Evolutionary conservation across 2,329 filamentous ascomycete genomes (phyloP).

Genomic region (Graphiopsis chlorocephala): DNA sequence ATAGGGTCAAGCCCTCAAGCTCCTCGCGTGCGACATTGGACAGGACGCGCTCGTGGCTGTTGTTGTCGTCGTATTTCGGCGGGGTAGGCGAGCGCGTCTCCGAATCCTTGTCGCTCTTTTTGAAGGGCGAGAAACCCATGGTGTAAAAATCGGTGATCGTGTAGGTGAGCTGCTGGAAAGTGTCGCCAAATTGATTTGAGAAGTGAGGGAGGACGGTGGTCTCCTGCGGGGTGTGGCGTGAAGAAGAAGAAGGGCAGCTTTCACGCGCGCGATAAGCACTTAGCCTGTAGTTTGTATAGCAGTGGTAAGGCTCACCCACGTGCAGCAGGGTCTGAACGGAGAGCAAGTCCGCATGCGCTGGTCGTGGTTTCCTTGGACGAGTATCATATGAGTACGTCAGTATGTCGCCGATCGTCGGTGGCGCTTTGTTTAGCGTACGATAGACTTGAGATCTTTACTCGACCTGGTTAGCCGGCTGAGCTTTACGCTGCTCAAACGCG

Average conservation of each 20-base stretch:
- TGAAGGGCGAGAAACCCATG: constrained; percentile 3
- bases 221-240: background rate
- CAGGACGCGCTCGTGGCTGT: background rate
- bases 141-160: background rate
- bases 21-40: constrained; percentile 17
- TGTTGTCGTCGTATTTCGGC: constrained; percentile 2
- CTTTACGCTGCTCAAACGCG: background rate
- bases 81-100: constrained; percentile 4
- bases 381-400: background rate
- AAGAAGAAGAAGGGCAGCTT: background rate
- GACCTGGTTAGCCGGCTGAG: background rate
- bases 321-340: constrained; percentile 3
- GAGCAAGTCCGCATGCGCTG: background rate
- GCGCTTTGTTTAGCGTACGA: background rate
- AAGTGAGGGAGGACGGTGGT: background rate
- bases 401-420: constrained; percentile 1
- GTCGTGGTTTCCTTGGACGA: background rate
- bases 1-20: constrained; percentile 34
- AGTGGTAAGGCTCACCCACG: constrained; percentile 9
- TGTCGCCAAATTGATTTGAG: background rate
- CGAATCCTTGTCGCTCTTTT: background rate
- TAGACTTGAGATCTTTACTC: background rate
- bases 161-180: background rate
- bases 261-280: background rate
- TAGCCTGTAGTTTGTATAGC: background rate